Conservation (phyloP, 192 early-diverging fungal genomes). For the Spizellomyces punctatus region DNA sequence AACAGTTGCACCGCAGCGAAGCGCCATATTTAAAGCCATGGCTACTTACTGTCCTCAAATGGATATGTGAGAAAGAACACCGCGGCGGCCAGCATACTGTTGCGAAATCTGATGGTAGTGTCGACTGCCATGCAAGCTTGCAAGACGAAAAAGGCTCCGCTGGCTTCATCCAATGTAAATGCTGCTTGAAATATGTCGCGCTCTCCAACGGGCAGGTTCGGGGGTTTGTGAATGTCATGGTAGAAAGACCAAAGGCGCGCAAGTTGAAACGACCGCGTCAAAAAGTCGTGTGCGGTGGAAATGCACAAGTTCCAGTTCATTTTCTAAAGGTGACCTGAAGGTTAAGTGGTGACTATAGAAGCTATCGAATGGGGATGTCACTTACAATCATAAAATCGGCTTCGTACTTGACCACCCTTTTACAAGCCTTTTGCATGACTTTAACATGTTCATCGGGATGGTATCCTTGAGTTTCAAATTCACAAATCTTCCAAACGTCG, state of each 20-base stretch:
- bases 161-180: not conserved
- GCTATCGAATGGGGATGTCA: not conserved
- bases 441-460: not conserved
- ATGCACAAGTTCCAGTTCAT: not conserved
- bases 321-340: not conserved
- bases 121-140: not conserved
- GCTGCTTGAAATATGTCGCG: not conserved
- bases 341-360: not conserved
- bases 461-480: not conserved
- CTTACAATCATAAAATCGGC: not conserved
- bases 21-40: not conserved
- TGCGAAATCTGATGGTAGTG: not conserved
- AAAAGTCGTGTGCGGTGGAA: not conserved
- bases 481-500: not conserved
- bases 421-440: not conserved
- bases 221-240: not conserved
- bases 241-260: not conserved
- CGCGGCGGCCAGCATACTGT: not conserved
- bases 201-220: not conserved
- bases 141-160: not conserved
- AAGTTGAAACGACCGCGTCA: not conserved
- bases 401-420: not conserved
- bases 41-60: not conserved
- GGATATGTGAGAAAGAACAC: not conserved
- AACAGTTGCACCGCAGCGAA: no score